These are phyloP conservation scores for Adenanthera pavonina DNA, from an alignment of 306 rosid species.

Conservation along the genomic window DNA sequence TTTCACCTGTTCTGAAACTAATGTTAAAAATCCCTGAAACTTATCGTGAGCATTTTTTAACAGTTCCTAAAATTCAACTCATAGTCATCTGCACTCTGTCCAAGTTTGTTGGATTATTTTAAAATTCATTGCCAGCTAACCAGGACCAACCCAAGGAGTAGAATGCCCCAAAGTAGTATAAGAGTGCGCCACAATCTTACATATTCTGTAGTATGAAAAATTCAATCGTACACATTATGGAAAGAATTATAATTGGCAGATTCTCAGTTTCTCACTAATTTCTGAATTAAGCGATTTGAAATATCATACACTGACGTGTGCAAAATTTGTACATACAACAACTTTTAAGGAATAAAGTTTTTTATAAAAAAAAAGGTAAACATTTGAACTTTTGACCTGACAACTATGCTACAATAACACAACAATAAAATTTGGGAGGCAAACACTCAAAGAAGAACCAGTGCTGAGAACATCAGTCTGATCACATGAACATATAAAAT, in stretches of 20 bases:
- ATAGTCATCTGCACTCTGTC: neutral
- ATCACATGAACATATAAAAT: neutral
- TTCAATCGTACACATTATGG: neutral
- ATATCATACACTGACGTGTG: neutral
- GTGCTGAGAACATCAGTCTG: neutral
- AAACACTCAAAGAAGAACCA: neutral
- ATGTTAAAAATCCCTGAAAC: neutral
- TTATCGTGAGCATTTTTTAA: neutral
- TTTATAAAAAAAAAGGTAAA: neutral
- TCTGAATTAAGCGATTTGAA: neutral
- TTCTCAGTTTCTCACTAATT: constrained; percentile 33
- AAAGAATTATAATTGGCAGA: neutral
- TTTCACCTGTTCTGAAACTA: neutral
- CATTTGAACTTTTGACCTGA: neutral
- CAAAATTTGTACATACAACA: neutral
- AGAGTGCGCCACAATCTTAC: neutral
- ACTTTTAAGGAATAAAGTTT: neutral
- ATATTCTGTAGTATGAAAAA: neutral
- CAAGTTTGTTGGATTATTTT: neutral
- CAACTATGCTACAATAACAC: neutral
- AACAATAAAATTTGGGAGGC: neutral
- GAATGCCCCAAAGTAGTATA: neutral
- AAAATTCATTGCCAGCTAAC: neutral
- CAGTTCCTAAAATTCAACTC: neutral
- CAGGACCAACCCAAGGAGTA: neutral